Evolutionary conservation across 345 rosid genomes (phyloP).

Genomic region (Cardamine occulta): DNA sequence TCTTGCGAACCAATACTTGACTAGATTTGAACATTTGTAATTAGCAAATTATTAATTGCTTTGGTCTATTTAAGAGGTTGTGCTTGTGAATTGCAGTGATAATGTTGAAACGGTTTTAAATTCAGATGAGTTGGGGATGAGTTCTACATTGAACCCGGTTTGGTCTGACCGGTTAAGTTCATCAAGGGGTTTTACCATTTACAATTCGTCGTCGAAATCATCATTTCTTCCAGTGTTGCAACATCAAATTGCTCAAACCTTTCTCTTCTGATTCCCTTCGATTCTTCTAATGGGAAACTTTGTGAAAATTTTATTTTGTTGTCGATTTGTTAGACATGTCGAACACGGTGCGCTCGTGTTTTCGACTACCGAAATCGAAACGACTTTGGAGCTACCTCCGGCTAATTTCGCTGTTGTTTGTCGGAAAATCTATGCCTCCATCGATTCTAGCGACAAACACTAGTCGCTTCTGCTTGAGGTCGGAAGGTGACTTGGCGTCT

Average conservation of each 20-base stretch:
- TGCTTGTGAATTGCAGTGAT: not conserved
- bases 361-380: not conserved
- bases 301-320: not conserved
- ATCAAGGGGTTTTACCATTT: not conserved
- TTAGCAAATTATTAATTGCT: not conserved
- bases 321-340: not conserved
- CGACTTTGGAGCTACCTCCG: not conserved
- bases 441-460: not conserved
- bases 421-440: conserved; percentile 8
- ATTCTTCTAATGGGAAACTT: not conserved
- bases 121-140: not conserved
- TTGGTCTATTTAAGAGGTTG: not conserved
- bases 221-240: not conserved
- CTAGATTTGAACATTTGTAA: not conserved
- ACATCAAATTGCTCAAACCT: not conserved
- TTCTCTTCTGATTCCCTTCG: not conserved
- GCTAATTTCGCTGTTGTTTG: not conserved
- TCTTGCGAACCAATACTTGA: conserved; percentile 14
- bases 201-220: conserved; percentile 4
- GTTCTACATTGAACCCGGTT: not conserved
- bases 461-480: not conserved
- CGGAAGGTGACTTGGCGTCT: not conserved
- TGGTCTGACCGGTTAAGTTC: not conserved
- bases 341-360: not conserved
- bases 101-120: not conserved